Base-by-base conservation (phyloP, 73 alveolate genomes). In the Paramecium pentaurelia region DNA sequence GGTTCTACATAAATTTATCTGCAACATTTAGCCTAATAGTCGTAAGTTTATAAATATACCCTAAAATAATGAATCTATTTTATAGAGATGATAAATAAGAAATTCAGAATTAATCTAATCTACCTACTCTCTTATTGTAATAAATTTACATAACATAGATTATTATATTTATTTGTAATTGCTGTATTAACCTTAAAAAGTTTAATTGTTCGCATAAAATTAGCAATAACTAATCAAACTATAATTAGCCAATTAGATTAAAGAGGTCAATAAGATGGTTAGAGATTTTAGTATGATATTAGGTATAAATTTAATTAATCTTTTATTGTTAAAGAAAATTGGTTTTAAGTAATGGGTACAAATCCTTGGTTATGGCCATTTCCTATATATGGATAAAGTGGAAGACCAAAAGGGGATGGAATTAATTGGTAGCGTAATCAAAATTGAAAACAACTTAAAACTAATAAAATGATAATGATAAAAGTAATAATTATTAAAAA, bases 341-440 rank as follows among this genome's bases (percentile, higher is more conserved):
- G 96, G 96, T 60, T 88, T 60, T 92, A 97, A 88, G 98, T 97
- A 28, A 96, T 97, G 93, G 99, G 99, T 16, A 93, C 59, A 34
- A 96, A 96, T 84, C 92, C 86, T 54, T 68, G 83, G 58, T 88
- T 95, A 59, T 97, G 99, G 99, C 93, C 92, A 25, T 90, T 97
- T 40, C 99, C 99, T 12, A 71, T 93, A 54, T 88, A 58, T 47
- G 92, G 93, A 32, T 93, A 95, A 92, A 70, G 96, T 22, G 99
- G 98, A 8, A 97, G 86, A 85, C 99, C 98, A 16, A 49, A 44
- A 16, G 99, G 99, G 7, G 98, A 97, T 96, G 99, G 99, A 4
- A 95, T 97, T 36, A 58, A 73, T 37, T 97, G 99, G 99, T 86
- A 89, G 58, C 36, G 36, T 12, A 80, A 45, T 80, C 20, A 40